phyloP scores from a whole-genome alignment of 495 filamentous ascomycete species.

The Lichina pygmaea region DNA sequence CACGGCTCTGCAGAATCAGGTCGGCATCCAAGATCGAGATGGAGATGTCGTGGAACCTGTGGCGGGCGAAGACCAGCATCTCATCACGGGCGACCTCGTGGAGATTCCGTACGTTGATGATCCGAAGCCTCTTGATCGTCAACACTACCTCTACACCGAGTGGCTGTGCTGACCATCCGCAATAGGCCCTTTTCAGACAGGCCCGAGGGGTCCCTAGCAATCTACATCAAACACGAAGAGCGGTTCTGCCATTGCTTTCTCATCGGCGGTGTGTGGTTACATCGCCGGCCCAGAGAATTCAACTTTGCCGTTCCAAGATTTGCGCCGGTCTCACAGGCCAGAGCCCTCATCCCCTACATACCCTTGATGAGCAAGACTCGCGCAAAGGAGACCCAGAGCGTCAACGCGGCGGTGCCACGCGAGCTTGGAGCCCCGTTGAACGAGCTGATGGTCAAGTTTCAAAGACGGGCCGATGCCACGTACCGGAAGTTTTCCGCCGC shows the following conservation, averaged over 20 bases:
- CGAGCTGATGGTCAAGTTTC: constrained; percentile 23
- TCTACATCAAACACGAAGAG: constrained; percentile 39
- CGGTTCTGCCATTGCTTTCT: constrained; percentile 46
- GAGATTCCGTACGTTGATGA: constrained; percentile 24
- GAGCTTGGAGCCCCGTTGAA: constrained; percentile 21
- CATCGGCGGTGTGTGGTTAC: constrained; percentile 44
- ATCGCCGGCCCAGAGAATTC: constrained; percentile 16
- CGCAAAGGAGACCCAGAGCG: constrained; percentile 18
- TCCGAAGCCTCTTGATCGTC: background rate
- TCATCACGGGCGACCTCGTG: constrained; percentile 49
- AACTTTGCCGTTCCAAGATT: constrained; percentile 41
- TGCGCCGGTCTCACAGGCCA: constrained; percentile 13
- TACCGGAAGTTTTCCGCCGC: constrained; percentile 16
- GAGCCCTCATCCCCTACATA: too few relatives aligned
- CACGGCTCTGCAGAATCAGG: too few relatives aligned
- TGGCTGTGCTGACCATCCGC: too few relatives aligned
- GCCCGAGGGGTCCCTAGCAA: constrained; percentile 1
- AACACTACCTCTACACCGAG: too few relatives aligned
- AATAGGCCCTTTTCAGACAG: too few relatives aligned
- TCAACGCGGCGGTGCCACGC: constrained; percentile 24
- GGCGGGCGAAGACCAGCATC: background rate
- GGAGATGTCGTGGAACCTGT: background rate
- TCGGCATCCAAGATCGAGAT: background rate
- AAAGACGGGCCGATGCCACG: constrained; percentile 18
- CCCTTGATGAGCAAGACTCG: constrained; percentile 6